Evolutionary conservation across 2,329 filamentous ascomycete species (phyloP), one percentile per base, ranked within the genome.

Genomic region (Fusarium guadeloupense): DNA sequence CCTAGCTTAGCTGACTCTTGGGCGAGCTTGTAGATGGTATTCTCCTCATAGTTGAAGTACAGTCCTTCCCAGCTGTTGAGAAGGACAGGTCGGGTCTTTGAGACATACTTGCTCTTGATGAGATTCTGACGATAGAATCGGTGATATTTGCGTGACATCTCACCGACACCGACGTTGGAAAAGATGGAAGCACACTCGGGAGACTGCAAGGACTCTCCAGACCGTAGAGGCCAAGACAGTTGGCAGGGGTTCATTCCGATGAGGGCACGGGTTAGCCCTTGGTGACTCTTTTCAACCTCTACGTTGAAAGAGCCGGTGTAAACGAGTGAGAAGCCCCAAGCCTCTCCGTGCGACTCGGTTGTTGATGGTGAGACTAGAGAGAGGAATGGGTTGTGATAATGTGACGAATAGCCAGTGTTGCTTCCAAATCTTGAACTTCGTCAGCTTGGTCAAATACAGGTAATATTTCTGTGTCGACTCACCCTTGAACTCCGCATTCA

Each of bases 1-100:
- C 87, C 87, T 1, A 89, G 76, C 3, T 80, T 78, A 0, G 86
- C 85, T 1, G 86, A 80, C 59, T 85, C 80, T 34, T 81, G 67
- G 0, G 86, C 86, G 0, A 89, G 76, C 0, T 77, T 75, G 25
- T 85, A 81, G 26, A 89, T 80, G 1, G 78, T 82, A 13, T 76
- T 81, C 42, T 84, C 75, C 62, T 89, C 85, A 70, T 81, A 84
- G 60, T 87, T 72, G 63, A 86, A 88, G 13, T 78, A 78, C 0
- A 88, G 75, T 0, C 85, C 86, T 68, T 89, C 87, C 87, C 87
- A 89, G 31, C 85, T 87, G 69, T 89, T 89, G 19, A 89, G 78
- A 37, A 89, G 72, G 0, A 82, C 76, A 0, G 85, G 87, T 1
- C 81, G 81, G 10, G 78, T 78, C 62, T 80, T 73, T 9, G 76